phyloP scores from a whole-genome alignment of 768 basidiomycete species.

The Tephrocybe sp. region DNA sequence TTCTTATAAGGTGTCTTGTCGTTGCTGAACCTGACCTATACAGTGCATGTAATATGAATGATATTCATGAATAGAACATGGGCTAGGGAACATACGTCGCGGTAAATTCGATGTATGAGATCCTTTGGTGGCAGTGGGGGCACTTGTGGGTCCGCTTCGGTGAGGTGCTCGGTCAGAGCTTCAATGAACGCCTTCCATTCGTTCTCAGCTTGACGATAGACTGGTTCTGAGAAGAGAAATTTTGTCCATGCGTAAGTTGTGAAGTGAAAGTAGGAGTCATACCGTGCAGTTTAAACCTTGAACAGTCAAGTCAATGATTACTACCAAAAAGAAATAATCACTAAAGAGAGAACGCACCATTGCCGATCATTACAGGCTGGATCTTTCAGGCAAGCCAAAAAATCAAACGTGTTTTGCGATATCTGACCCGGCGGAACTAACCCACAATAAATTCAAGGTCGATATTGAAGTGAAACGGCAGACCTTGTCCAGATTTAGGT shows the following conservation, averaged over 20 bases:
- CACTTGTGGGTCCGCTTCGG: slow-evolving; percentile 77
- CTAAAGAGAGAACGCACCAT: slow-evolving; percentile 48
- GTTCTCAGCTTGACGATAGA: slow-evolving; percentile 79
- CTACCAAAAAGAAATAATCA: background rate
- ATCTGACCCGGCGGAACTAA: slow-evolving; percentile 85
- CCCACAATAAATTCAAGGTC: background rate
- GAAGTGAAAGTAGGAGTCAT: slow-evolving; percentile 10
- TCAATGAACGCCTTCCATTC: slow-evolving; percentile 90
- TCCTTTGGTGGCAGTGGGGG: slow-evolving; percentile 91
- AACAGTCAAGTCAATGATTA: background rate
- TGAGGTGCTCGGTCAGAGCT: slow-evolving; percentile 62
- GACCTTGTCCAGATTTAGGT: slow-evolving; percentile 80
- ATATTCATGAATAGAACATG: background rate
- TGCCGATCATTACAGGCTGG: slow-evolving; percentile 82
- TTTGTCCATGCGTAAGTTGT: too few species aligned
- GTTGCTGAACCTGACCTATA: slow-evolving; percentile 85
- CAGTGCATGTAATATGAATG: too few species aligned
- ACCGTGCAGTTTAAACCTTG: slow-evolving; percentile 88
- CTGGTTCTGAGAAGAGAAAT: slow-evolving; percentile 51
- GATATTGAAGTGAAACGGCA: slow-evolving; percentile 12
- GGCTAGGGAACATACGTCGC: slow-evolving; percentile 58
- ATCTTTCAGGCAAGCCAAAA: slow-evolving; percentile 66
- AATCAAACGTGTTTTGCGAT: slow-evolving; percentile 83
- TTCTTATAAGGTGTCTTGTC: slow-evolving; percentile 97
- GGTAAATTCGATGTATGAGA: slow-evolving; percentile 88